Evolutionary conservation across 257 asterid genomes (phyloP).

Genomic region (Solanum tarapatanum): DNA sequence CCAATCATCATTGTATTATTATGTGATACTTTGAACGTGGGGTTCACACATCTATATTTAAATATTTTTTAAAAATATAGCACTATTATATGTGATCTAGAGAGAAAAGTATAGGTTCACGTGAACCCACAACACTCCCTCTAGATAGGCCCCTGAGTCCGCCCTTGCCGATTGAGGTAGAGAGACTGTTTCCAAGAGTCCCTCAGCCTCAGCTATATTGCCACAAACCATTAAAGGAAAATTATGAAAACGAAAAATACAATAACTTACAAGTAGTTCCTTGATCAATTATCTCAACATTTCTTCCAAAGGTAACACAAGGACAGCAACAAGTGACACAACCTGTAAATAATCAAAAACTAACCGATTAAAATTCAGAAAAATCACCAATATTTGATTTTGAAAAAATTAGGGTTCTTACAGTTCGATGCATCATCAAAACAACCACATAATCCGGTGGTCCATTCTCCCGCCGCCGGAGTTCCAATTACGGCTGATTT

Average conservation of each 20-base stretch:
- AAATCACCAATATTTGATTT: neutral
- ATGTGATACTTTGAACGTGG: no score
- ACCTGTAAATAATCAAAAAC: neutral
- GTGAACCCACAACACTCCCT: no score
- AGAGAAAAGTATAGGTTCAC: no score
- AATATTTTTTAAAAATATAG: no score
- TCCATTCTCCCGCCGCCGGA: conserved; percentile 5
- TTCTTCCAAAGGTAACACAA: conserved; percentile 21
- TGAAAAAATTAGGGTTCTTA: neutral
- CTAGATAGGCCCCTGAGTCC: no score
- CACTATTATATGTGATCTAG: no score
- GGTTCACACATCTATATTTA: no score
- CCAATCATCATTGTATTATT: no score
- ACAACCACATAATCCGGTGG: conserved; percentile 15
- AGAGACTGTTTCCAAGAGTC: neutral
- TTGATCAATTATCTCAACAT: conserved; percentile 19
- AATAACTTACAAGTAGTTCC: conserved; percentile 14
- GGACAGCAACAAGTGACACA: conserved; percentile 22
- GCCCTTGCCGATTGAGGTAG: no score
- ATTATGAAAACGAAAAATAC: neutral
- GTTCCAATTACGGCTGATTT: neutral
- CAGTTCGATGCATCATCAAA: conserved; percentile 19
- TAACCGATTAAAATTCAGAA: neutral
- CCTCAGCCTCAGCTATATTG: neutral
- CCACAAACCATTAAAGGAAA: neutral